Evolutionary conservation across 257 asterid species (phyloP).

Genomic region (Solanum clarkiae): DNA sequence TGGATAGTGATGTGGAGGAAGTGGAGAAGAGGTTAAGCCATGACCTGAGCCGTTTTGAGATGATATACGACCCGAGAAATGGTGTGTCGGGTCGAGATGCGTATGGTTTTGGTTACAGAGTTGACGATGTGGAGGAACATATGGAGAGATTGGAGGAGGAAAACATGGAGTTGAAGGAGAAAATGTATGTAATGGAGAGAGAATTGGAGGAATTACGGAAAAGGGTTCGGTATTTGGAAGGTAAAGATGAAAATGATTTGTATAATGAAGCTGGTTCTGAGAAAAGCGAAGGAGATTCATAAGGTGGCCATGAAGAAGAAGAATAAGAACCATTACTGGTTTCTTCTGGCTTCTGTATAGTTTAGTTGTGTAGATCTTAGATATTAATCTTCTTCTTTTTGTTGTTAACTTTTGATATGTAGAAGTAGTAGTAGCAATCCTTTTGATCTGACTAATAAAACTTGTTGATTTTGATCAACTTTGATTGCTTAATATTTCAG

Average conservation of each 20-base stretch:
- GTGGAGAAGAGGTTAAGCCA: conserved; percentile 46
- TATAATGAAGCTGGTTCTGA: conserved; percentile 16
- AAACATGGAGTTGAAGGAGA: conserved; percentile 40
- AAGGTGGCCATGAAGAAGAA: not conserved
- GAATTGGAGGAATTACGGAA: conserved; percentile 35
- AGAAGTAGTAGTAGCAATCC: not conserved
- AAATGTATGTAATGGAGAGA: conserved; percentile 33
- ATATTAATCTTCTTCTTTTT: not conserved
- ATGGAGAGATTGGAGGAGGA: conserved; percentile 44
- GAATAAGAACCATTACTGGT: not conserved
- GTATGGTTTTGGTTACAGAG: conserved; percentile 26
- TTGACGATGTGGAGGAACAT: conserved; percentile 39
- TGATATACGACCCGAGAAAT: conserved; percentile 29
- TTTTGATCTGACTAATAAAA: not conserved
- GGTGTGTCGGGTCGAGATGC: conserved; percentile 9
- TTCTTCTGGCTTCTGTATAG: not conserved
- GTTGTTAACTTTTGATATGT: not conserved
- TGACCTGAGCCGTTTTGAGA: conserved; percentile 50
- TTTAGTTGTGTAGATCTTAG: not conserved
- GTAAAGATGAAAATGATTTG: conserved; percentile 7
- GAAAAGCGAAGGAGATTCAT: conserved; percentile 13
- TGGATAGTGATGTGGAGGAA: conserved; percentile 41
- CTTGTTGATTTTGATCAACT: not conserved
- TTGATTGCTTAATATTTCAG: not conserved
- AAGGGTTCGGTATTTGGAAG: conserved; percentile 24